These are phyloP conservation scores for Mycosarcoma mackinlayi DNA, from an alignment of 1,284 basidiomycete genomes.

Conservation along the genomic window DNA sequence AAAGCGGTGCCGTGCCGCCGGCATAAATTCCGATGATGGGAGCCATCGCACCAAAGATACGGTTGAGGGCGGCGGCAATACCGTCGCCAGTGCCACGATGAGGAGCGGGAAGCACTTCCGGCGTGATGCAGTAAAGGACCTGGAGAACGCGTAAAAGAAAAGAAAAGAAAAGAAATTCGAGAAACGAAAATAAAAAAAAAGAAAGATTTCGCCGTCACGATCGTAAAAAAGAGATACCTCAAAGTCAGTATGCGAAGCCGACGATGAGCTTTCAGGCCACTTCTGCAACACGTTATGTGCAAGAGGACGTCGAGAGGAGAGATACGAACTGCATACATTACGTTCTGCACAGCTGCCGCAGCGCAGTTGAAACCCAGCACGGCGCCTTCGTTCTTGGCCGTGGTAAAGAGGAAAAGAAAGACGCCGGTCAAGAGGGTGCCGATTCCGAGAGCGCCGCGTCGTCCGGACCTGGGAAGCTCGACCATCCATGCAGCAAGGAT, in stretches of 20 bases:
- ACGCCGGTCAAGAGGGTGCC: constrained; percentile 65
- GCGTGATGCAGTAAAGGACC: constrained; percentile 61
- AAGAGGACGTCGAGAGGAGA: neutral
- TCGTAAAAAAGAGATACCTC: no score
- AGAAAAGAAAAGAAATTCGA: neutral
- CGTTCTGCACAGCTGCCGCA: constrained; percentile 56
- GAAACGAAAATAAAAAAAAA: neutral
- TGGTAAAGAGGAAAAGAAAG: constrained; percentile 66
- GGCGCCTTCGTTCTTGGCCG: constrained; percentile 46
- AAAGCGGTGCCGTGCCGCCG: constrained; percentile 48
- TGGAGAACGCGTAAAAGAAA: neutral
- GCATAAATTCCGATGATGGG: constrained; percentile 65
- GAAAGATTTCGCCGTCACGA: neutral
- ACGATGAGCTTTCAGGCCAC: neutral
- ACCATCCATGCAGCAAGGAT: constrained; percentile 65
- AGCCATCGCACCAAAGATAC: constrained; percentile 61
- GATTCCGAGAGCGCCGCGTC: constrained; percentile 65
- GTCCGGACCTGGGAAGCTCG: constrained; percentile 63
- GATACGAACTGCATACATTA: constrained; percentile 45
- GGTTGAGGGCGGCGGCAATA: constrained; percentile 61
- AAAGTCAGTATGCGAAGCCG: neutral
- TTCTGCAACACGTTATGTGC: neutral
- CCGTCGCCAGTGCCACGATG: constrained; percentile 66
- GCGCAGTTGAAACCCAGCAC: constrained; percentile 63
- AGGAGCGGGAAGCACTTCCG: constrained; percentile 65